A percentile compares a stretch with the other conserved stretches of the same genome.
Conservation (phyloP, 345 rosid species). For the Sapria himalayana region DNA sequence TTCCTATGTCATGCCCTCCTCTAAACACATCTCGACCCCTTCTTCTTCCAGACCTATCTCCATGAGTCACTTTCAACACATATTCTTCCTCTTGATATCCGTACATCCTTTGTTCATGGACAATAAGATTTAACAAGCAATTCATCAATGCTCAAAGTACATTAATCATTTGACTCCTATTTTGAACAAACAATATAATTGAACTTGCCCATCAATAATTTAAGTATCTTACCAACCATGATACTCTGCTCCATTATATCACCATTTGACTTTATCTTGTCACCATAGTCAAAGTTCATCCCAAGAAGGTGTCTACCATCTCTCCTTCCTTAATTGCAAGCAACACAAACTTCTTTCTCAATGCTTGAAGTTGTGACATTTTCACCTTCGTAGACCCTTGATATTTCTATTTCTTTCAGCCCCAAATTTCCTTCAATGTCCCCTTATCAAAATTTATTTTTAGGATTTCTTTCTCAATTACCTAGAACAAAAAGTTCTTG, state of each 20-base stretch:
- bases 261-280: slow-evolving; percentile 4
- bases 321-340: slow-evolving; percentile 7
- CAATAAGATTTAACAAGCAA: slow-evolving; percentile 1
- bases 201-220: too few relatives aligned
- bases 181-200: too few relatives aligned
- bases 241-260: background rate
- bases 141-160: slow-evolving; percentile 6
- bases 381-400: background rate
- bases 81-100: slow-evolving; percentile 5
- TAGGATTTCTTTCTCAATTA: background rate
- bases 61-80: background rate
- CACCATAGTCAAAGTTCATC: slow-evolving; percentile 4
- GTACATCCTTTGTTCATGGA: slow-evolving; percentile 5
- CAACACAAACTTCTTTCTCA: slow-evolving; percentile 3
- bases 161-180: too few relatives aligned
- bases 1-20: slow-evolving; percentile 5
- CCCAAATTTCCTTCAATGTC: slow-evolving; percentile 1
- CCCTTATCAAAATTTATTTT: slow-evolving; percentile 1
- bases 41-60: slow-evolving; percentile 1
- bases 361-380: slow-evolving; percentile 4
- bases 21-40: background rate
- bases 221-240: slow-evolving; percentile 3
- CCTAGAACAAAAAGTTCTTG: background rate
- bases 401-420: slow-evolving; percentile 2
- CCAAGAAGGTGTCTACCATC: slow-evolving; percentile 2